Percentiles rank a stretch among this genome's conserved stretches.
phyloP scores from a whole-genome alignment of 1,284 basidiomycete genomes.

The Ceratobasidium sp. region DNA sequence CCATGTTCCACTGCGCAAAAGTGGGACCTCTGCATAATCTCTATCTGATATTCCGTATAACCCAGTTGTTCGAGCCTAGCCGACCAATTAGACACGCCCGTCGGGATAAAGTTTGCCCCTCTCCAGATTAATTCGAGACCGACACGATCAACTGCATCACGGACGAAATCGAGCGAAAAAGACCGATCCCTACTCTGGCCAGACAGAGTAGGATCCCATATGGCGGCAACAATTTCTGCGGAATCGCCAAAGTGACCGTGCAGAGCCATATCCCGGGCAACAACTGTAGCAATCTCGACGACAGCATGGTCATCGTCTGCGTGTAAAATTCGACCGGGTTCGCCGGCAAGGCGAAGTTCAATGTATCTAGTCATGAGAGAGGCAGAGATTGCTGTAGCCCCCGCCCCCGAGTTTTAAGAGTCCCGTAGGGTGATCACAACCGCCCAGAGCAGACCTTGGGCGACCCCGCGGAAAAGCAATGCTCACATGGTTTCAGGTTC shows the following conservation, averaged over 20 bases:
- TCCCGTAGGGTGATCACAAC: not conserved
- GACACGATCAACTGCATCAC: not conserved
- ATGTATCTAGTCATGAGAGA: constrained; percentile 7
- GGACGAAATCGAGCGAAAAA: constrained; percentile 23
- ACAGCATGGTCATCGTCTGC: constrained; percentile 9
- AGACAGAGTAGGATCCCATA: constrained; percentile 4
- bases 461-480: constrained; percentile 1
- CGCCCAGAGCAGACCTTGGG: not conserved
- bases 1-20: not conserved
- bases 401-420: constrained; percentile 10
- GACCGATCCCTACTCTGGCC: not conserved
- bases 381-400: not conserved
- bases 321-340: not conserved
- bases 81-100: not conserved
- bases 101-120: not conserved
- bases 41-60: constrained; percentile 4
- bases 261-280: constrained; percentile 24
- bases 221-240: constrained; percentile 7
- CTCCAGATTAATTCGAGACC: constrained; percentile 17
- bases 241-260: constrained; percentile 13
- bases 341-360: not conserved
- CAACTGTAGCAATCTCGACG: constrained; percentile 1
- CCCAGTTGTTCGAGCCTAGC: not conserved
- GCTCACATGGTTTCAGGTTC: not conserved
- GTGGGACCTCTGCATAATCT: constrained; percentile 3